A percentile compares a stretch with the other conserved stretches of the same genome.
These are phyloP conservation scores for Hymenoscyphus albidus DNA, from an alignment of 2,329 filamentous ascomycete species.

Conservation along the genomic window DNA sequence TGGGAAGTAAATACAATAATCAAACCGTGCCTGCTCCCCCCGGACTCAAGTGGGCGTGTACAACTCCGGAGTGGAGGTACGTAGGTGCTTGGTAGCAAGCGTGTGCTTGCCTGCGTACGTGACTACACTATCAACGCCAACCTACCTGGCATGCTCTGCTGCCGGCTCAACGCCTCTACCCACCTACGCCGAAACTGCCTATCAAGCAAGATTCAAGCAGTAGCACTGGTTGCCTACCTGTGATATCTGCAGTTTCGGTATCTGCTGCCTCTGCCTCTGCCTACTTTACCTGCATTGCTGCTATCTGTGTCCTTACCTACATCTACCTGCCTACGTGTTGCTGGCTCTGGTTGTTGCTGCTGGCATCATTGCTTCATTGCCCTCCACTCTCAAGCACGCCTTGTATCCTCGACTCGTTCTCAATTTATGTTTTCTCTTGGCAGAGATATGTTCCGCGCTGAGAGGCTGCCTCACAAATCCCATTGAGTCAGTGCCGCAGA, in stretches of 20 bases:
- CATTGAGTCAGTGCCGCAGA: background rate
- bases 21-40: background rate
- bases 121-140: background rate
- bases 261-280: background rate
- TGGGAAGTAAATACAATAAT: slow-evolving; percentile 7
- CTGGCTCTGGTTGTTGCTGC: background rate
- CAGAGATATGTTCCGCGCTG: background rate
- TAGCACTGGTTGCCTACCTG: no score
- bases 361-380: background rate
- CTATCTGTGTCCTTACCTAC: background rate
- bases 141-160: background rate
- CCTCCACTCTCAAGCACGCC: background rate
- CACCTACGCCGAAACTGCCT: background rate
- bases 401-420: background rate
- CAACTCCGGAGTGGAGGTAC: background rate
- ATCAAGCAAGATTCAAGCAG: no score
- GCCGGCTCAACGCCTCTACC: background rate
- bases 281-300: slow-evolving; percentile 2
- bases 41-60: background rate
- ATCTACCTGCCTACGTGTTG: background rate
- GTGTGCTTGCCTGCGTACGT: background rate
- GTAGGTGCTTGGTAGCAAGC: background rate
- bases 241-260: no score
- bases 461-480: background rate
- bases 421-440: slow-evolving; percentile 3